Conservation (phyloP, 73 alveolate genomes). For the Loxodes magnus region DNA sequence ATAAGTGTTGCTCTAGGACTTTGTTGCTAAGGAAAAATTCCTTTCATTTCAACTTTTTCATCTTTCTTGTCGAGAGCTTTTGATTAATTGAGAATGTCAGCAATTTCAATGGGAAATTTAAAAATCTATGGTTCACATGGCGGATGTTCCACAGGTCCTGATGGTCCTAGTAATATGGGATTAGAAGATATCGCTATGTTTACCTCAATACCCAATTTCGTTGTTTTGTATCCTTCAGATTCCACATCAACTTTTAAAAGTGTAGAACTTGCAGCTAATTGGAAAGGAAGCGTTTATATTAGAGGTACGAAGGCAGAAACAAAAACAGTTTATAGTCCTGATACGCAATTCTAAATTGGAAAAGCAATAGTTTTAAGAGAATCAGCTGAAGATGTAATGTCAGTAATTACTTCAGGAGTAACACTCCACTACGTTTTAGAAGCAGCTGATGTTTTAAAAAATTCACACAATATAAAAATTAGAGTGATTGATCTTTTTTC, state of each 20-base stretch:
- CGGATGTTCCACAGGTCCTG: slow-evolving; percentile 70
- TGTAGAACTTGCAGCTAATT: slow-evolving; percentile 55
- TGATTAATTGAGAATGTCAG: slow-evolving; percentile 67
- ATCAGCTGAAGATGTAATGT: slow-evolving; percentile 27
- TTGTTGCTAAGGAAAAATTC: slow-evolving; percentile 50
- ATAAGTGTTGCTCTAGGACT: slow-evolving; percentile 51
- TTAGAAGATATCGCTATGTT: slow-evolving; percentile 59
- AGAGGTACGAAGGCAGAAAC: slow-evolving; percentile 57
- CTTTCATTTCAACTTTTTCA: slow-evolving; percentile 61
- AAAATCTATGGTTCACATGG: slow-evolving; percentile 65
- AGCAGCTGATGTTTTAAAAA: slow-evolving; percentile 43
- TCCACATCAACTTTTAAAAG: slow-evolving; percentile 55
- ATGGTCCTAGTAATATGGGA: slow-evolving; percentile 70
- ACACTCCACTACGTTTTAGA: slow-evolving; percentile 41
- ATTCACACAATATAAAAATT: slow-evolving; percentile 30
- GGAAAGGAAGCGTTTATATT: slow-evolving; percentile 38
- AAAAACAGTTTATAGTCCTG: slow-evolving; percentile 27
- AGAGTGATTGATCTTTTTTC: slow-evolving; percentile 58
- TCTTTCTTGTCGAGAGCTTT: slow-evolving; percentile 64
- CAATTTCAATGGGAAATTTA: slow-evolving; percentile 38
- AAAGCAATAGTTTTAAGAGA: slow-evolving; percentile 23
- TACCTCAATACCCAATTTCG: slow-evolving; percentile 51
- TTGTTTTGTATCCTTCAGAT: slow-evolving; percentile 63
- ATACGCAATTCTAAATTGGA: slow-evolving; percentile 48
- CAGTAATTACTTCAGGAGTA: slow-evolving; percentile 60